Percentiles rank a stretch among this genome's conserved stretches.
Conservation (phyloP, 2,329 filamentous ascomycete species). For the Pseudocercospora vitis region DNA sequence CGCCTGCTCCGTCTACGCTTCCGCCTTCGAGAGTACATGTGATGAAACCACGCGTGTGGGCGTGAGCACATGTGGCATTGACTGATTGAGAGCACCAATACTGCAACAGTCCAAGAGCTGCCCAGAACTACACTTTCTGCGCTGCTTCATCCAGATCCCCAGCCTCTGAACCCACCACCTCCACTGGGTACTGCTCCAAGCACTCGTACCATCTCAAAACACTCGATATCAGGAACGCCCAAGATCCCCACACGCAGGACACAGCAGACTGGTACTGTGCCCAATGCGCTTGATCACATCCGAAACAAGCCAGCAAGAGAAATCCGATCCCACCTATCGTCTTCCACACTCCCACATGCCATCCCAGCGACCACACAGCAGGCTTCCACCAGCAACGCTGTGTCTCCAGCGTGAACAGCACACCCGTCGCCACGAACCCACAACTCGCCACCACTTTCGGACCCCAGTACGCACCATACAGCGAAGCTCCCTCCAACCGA, state of each 20-base stretch:
- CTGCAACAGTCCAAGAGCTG: too few species aligned
- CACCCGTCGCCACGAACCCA: slow-evolving; percentile 31
- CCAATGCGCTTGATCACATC: slow-evolving; percentile 30
- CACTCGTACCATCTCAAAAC: slow-evolving; percentile 35
- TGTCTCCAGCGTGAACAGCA: slow-evolving; percentile 35
- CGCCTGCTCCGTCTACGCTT: too few species aligned
- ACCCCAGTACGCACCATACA: slow-evolving; percentile 29
- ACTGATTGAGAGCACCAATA: too few species aligned
- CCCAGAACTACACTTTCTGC: not conserved
- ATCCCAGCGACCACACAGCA: slow-evolving; percentile 27
- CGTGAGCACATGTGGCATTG: too few species aligned
- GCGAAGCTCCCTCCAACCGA: slow-evolving; percentile 10
- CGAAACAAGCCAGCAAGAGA: slow-evolving; percentile 33
- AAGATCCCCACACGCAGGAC: slow-evolving; percentile 28
- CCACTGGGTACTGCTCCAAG: slow-evolving; percentile 19
- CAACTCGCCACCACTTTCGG: slow-evolving; percentile 31
- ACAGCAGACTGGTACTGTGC: slow-evolving; percentile 30
- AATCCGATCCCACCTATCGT: slow-evolving; percentile 32
- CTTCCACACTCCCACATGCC: slow-evolving; percentile 35
- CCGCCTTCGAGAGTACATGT: too few species aligned
- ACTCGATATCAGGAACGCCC: slow-evolving; percentile 36
- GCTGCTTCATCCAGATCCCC: not conserved
- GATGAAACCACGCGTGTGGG: too few species aligned
- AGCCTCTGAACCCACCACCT: not conserved
- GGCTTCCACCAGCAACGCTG: slow-evolving; percentile 35